A percentile compares a stretch with the other conserved stretches of the same genome.
These are phyloP conservation scores for Pseudisothecium myosuroides DNA, from an alignment of 225 moss, liverwort and hornwort genomes.

Conservation along the genomic window DNA sequence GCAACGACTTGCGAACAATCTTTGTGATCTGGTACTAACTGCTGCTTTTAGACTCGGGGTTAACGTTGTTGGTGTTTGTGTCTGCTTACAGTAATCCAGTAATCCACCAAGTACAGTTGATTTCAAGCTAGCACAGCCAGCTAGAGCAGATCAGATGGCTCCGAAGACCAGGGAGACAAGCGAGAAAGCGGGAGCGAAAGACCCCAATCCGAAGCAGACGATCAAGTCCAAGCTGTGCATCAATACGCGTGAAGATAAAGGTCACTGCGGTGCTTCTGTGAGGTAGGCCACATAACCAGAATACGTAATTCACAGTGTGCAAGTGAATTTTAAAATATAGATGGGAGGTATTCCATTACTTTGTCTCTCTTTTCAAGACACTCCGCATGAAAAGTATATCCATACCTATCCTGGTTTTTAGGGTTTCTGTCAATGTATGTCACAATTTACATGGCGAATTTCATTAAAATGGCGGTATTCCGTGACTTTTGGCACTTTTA, in stretches of 20 bases:
- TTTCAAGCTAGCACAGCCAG: background rate
- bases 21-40: background rate
- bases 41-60: background rate
- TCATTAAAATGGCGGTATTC: too few relatives aligned
- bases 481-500: too few relatives aligned
- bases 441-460: too few relatives aligned
- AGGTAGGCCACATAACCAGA: background rate
- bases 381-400: too few relatives aligned
- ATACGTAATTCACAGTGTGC: background rate
- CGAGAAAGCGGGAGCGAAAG: background rate
- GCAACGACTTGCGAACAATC: background rate
- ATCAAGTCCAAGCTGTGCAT: background rate
- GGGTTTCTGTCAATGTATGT: too few relatives aligned
- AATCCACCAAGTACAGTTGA: background rate
- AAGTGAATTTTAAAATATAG: background rate
- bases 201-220: background rate
- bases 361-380: background rate
- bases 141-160: background rate
- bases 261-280: background rate
- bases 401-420: background rate
- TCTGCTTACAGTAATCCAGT: background rate
- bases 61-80: background rate
- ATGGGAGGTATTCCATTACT: background rate
- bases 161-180: background rate
- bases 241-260: background rate